These are phyloP conservation scores for Annulohypoxylon stygium DNA, from an alignment of 495 filamentous ascomycete genomes.

Conservation along the genomic window DNA sequence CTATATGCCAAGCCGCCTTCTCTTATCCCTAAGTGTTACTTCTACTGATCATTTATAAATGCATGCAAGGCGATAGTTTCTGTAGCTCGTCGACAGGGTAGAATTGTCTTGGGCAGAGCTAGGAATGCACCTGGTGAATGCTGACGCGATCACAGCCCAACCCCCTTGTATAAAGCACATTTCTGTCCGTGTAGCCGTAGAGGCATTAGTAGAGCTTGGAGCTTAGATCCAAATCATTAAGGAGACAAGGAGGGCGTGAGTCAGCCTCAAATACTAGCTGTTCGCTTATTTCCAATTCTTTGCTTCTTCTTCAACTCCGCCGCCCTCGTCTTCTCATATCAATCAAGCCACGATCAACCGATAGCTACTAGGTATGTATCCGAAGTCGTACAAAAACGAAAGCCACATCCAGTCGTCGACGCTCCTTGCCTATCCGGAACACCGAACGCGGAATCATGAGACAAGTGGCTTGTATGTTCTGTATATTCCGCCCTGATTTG, in stretches of 20 bases:
- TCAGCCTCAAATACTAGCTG: too few relatives aligned
- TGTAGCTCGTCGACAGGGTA: too few relatives aligned
- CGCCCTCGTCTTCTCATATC: neutral
- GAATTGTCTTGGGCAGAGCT: too few relatives aligned
- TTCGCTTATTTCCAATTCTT: too few relatives aligned
- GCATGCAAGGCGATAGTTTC: too few relatives aligned
- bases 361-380: neutral
- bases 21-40: too few relatives aligned
- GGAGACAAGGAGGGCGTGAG: too few relatives aligned
- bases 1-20: too few relatives aligned
- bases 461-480: slow-evolving; percentile 16
- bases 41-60: too few relatives aligned
- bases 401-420: slow-evolving; percentile 4
- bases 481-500: neutral
- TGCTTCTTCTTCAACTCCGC: neutral
- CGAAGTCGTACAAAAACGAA: neutral
- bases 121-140: neutral
- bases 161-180: neutral
- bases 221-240: neutral
- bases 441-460: slow-evolving; percentile 5
- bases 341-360: neutral
- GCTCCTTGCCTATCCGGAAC: neutral
- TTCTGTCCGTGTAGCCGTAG: neutral
- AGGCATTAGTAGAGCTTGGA: neutral
- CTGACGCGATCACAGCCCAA: neutral